phyloP scores from a whole-genome alignment of 2,329 filamentous ascomycete species.

The Aureobasidium sp. region DNA sequence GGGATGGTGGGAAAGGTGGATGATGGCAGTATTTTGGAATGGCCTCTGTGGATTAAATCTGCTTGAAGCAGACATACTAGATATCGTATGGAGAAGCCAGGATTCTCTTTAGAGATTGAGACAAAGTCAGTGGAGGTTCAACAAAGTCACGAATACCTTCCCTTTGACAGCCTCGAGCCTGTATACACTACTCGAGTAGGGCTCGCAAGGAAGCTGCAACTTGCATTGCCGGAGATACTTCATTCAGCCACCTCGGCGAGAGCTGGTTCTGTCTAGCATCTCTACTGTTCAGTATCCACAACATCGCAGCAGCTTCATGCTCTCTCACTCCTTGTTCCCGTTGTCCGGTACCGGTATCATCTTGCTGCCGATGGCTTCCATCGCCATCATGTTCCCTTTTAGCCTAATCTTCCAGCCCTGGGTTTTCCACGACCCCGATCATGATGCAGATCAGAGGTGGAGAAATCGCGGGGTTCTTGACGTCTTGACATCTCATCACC shows the following conservation, averaged over 20 bases:
- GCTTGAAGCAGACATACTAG: neutral
- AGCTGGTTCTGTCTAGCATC: neutral
- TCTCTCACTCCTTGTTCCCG: neutral
- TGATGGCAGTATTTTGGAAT: neutral
- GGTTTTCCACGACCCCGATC: neutral
- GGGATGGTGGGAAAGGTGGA: neutral
- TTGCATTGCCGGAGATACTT: neutral
- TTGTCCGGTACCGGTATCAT: neutral
- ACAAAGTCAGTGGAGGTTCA: too few species aligned
- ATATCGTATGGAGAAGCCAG: neutral
- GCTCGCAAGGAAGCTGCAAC: neutral
- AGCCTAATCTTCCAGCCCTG: neutral
- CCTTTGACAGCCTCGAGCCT: neutral
- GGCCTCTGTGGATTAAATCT: neutral
- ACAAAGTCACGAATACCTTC: too few species aligned
- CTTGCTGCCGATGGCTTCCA: neutral
- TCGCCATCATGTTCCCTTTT: neutral
- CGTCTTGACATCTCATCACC: neutral
- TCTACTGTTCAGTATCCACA: too few species aligned
- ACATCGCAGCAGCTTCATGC: neutral
- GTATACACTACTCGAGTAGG: neutral
- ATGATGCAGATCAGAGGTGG: constrained; percentile 5
- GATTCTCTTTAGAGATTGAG: neutral
- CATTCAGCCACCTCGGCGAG: neutral
- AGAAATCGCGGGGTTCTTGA: constrained; percentile 12